A percentile compares a stretch with the other conserved stretches of the same genome.
phyloP scores from a whole-genome alignment of 768 basidiomycete species.

The Serendipita indica region DNA sequence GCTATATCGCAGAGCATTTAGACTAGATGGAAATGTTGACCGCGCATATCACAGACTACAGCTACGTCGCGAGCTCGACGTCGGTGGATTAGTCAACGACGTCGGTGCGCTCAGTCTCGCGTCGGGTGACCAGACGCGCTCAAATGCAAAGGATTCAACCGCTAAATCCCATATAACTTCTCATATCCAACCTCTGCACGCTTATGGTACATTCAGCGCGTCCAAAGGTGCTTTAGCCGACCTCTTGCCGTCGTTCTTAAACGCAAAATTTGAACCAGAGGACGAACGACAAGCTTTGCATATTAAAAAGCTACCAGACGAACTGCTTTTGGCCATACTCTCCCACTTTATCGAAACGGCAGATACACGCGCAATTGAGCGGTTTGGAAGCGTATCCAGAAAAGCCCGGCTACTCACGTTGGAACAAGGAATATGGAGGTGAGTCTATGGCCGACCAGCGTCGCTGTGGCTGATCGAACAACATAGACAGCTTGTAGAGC shows the following conservation, averaged over 20 bases:
- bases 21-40: slow-evolving; percentile 62
- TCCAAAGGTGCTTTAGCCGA: no score
- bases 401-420: slow-evolving; percentile 61
- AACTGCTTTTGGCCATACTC: slow-evolving; percentile 57
- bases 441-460: background rate
- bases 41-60: slow-evolving; percentile 38
- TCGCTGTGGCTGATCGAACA: background rate
- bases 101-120: background rate
- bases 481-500: slow-evolving; percentile 44
- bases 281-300: slow-evolving; percentile 44
- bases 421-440: slow-evolving; percentile 68
- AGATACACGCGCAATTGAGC: slow-evolving; percentile 53
- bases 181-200: background rate
- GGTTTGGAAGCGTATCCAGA: slow-evolving; percentile 58
- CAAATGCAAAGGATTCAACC: background rate
- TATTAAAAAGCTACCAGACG: slow-evolving; percentile 54
- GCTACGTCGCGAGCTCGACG: background rate
- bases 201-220: background rate
- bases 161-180: background rate
- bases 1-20: slow-evolving; percentile 70
- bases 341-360: slow-evolving; percentile 27
- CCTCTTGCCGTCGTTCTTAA: slow-evolving; percentile 9
- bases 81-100: background rate
- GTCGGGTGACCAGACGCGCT: background rate
- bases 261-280: slow-evolving; percentile 61